Conservation (phyloP, 2,329 filamentous ascomycete species). For the Fusarium euwallaceae region DNA sequence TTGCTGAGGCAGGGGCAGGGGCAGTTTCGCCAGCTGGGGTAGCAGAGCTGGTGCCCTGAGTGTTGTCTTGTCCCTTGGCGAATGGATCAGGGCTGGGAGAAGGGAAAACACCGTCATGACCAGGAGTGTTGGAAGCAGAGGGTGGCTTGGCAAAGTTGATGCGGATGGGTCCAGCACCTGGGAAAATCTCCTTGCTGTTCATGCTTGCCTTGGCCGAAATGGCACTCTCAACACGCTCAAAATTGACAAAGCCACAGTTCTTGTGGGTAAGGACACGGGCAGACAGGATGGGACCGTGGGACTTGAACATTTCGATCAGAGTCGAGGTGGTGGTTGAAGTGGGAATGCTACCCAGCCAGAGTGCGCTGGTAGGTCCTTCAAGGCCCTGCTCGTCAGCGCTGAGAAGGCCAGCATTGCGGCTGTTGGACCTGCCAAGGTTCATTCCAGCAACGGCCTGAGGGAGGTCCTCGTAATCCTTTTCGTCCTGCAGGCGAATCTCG, state of each 20-base stretch:
- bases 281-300: constrained; percentile 91
- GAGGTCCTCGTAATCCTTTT: constrained; percentile 83
- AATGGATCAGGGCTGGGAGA: constrained; percentile 93
- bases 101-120: constrained; percentile 87
- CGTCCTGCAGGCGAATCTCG: constrained; percentile 81
- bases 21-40: constrained; percentile 54
- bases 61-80: constrained; percentile 66
- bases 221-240: constrained; percentile 90
- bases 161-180: constrained; percentile 91
- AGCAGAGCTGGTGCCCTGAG: constrained; percentile 46
- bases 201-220: constrained; percentile 88
- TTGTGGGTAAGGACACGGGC: constrained; percentile 96
- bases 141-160: constrained; percentile 99
- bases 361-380: constrained; percentile 89
- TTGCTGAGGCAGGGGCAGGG: constrained; percentile 49
- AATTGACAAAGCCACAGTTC: constrained; percentile 99
- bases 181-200: constrained; percentile 98
- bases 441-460: constrained; percentile 86
- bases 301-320: constrained; percentile 92
- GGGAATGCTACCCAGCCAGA: constrained; percentile 98
- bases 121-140: constrained; percentile 89
- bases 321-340: constrained; percentile 97
- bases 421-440: constrained; percentile 76
- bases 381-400: constrained; percentile 82
- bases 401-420: constrained; percentile 76